phyloP scores from a whole-genome alignment of 805 yeast genomes.

The Vanderwaltozyma polyspora region DNA sequence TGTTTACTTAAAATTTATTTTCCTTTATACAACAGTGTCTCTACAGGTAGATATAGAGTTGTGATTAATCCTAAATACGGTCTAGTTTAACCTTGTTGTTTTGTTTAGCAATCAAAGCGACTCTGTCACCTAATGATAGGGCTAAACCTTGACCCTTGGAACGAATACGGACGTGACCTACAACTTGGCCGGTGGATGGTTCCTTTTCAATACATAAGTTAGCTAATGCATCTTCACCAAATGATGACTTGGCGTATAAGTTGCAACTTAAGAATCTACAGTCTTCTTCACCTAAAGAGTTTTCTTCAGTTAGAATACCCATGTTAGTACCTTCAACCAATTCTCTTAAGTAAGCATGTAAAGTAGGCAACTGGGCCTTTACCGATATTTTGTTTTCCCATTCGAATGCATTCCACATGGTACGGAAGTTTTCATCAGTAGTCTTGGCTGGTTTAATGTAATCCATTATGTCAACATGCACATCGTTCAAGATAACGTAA shows the following conservation, averaged over 20 bases:
- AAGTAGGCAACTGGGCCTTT: conserved; percentile 50
- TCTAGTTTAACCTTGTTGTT: conserved; percentile 29
- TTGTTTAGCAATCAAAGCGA: conserved; percentile 68
- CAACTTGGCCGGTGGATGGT: conserved; percentile 52
- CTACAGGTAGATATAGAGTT: neutral
- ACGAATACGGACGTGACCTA: conserved; percentile 93
- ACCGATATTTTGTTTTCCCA: conserved; percentile 98
- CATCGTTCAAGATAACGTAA: conserved; percentile 85
- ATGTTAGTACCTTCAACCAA: conserved; percentile 72
- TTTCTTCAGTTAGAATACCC: conserved; percentile 88
- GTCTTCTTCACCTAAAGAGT: conserved; percentile 80
- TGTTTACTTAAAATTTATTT: neutral
- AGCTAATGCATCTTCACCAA: conserved; percentile 97
- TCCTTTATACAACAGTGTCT: neutral
- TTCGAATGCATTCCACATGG: conserved; percentile 98
- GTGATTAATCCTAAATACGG: neutral
- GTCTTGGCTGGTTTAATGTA: conserved; percentile 93
- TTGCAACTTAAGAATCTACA: conserved; percentile 77
- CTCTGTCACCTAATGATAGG: conserved; percentile 84
- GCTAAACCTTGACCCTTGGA: conserved; percentile 98
- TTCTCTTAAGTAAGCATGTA: conserved; percentile 69
- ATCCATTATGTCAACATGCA: conserved; percentile 94
- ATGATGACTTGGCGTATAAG: conserved; percentile 79
- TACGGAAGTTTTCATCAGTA: conserved; percentile 80
- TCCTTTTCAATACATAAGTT: conserved; percentile 86